Base-by-base conservation (phyloP, 257 asterid genomes). In the Lantana camara region DNA sequence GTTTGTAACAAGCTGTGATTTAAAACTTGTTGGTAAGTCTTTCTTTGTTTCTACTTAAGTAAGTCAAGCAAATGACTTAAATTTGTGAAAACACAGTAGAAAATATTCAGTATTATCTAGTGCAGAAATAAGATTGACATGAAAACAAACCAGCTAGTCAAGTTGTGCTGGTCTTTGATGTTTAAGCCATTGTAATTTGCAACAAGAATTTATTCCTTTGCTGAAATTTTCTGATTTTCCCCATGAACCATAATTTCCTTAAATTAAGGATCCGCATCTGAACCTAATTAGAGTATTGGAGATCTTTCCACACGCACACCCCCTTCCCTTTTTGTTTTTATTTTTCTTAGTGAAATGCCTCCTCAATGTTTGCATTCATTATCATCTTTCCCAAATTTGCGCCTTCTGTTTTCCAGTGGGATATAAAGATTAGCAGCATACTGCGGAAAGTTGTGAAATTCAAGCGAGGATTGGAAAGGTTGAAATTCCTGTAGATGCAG, bases 11-110 rank as follows among this genome's bases (percentile, higher is more conserved):
- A 56, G 75, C 60, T 63, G 64, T 74, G 64, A 51, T 32, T 9
- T 35, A 15, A 64, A 60, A 47, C 49, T 64, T 80, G 55, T 72
- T 63, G 80, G 95, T 85, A 71, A 80, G 93, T 64, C 69, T 66
- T 65, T 52, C 45, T 9, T 54, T 48, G 53, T 58, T 14, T n/a
- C n/a, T 47, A n/a, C n/a, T n/a, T 22, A 35, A 44, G 56, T 47
- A 34, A 47, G 40, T 54, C 34, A 24, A 59, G 20, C 41, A 24
- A 49, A 20, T 30, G 2, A 29, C 54, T 59, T 64, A 41, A 17
- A 30, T 21, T 57, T 63, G 60, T 49, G 64, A 54, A 32, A 54
- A 58, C 20, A 29, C 16, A 9, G 34, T 44, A 48, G 22, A 6
- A 27, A 60, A 51, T 12, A 35, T 17, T 29, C 21, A 30, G 2